These are phyloP conservation scores for Fusarium bactridioides DNA, from an alignment of 2,329 filamentous ascomycete species.

Conservation along the genomic window DNA sequence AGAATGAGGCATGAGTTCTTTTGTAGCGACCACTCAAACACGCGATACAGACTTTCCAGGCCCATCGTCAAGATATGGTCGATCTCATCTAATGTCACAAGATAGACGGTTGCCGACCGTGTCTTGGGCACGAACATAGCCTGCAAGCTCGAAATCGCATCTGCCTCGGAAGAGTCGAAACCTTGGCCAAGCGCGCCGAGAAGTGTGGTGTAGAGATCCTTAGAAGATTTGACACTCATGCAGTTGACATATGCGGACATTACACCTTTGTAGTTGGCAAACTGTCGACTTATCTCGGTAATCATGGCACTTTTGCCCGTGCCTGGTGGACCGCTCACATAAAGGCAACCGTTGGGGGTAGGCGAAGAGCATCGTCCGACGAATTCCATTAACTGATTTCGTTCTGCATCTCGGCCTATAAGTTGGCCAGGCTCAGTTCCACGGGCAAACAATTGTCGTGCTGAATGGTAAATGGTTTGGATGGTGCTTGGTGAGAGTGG, in stretches of 20 bases:
- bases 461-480: conserved; percentile 84
- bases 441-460: conserved; percentile 85
- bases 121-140: conserved; percentile 73
- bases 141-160: conserved; percentile 73
- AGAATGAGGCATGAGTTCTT: conserved; percentile 81
- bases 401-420: conserved; percentile 77
- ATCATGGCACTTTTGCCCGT: conserved; percentile 98
- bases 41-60: conserved; percentile 84
- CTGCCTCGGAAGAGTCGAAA: conserved; percentile 67
- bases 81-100: conserved; percentile 95
- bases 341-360: conserved; percentile 79
- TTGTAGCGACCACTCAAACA: conserved; percentile 97
- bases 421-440: conserved; percentile 78
- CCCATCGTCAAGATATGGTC: conserved; percentile 92
- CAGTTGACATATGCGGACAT: conserved; percentile 89
- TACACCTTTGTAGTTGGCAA: conserved; percentile 61
- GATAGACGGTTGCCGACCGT: conserved; percentile 65
- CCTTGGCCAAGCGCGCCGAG: conserved; percentile 72
- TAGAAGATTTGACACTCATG: conserved; percentile 91
- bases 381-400: conserved; percentile 72
- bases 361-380: conserved; percentile 69
- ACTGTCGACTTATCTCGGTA: conserved; percentile 74
- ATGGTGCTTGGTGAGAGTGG: conserved; percentile 72
- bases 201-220: conserved; percentile 83
- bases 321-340: conserved; percentile 93